Evolutionary conservation across 2,329 filamentous ascomycete genomes (phyloP).

Genomic region (Monosporascus sp.): DNA sequence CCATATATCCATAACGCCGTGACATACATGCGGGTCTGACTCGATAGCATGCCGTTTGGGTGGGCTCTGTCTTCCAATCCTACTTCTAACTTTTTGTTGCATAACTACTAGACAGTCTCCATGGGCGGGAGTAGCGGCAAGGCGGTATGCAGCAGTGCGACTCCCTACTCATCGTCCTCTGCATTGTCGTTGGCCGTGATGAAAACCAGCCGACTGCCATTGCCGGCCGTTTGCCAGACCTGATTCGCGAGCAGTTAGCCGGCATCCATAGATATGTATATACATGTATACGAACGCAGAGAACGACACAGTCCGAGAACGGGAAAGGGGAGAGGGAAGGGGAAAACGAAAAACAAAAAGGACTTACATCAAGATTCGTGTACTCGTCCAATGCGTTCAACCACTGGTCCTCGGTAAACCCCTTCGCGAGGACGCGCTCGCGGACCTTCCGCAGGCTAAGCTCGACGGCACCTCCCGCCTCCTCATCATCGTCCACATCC

Average conservation of each 20-base stretch:
- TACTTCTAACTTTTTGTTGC: no score
- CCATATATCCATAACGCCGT: no score
- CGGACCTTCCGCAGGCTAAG: constrained; percentile 83
- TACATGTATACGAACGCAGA: constrained; percentile 30
- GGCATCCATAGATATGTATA: neutral
- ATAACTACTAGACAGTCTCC: neutral
- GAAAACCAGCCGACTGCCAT: constrained; percentile 66
- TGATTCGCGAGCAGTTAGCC: no score
- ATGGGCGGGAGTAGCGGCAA: neutral
- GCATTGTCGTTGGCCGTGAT: constrained; percentile 39
- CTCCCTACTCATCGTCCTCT: constrained; percentile 12
- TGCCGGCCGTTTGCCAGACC: constrained; percentile 74
- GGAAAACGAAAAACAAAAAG: neutral
- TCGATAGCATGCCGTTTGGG: no score
- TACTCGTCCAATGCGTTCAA: constrained; percentile 84
- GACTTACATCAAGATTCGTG: constrained; percentile 78
- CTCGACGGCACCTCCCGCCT: constrained; percentile 47
- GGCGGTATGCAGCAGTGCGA: no score
- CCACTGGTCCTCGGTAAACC: constrained; percentile 94
- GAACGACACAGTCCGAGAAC: neutral
- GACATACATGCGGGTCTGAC: no score
- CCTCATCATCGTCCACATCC: constrained; percentile 49
- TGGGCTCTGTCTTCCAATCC: no score
- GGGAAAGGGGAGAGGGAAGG: neutral
- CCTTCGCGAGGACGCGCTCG: constrained; percentile 89